Evolutionary conservation across 208 protist genomes (phyloP).

Genomic region (Entamoeba histolytica): DNA sequence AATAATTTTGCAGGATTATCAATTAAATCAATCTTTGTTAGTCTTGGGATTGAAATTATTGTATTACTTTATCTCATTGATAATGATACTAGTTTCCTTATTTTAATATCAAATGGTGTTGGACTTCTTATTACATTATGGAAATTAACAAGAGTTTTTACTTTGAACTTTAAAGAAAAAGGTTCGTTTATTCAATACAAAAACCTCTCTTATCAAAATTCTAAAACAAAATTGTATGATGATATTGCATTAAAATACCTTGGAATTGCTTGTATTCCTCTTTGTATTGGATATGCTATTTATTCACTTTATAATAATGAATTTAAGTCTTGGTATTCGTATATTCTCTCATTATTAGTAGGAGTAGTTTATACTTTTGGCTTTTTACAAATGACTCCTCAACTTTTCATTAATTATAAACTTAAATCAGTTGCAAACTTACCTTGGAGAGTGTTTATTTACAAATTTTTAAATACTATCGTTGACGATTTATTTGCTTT

Average conservation of each 20-base stretch:
- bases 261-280: not conserved
- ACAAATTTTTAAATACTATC: not conserved
- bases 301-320: slow-evolving; percentile 8
- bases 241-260: not conserved
- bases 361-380: slow-evolving; percentile 7
- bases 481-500: slow-evolving; percentile 3
- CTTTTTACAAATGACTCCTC: slow-evolving; percentile 15
- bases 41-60: not conserved
- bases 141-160: not conserved
- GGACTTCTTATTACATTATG: not conserved
- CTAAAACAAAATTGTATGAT: not conserved
- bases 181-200: not conserved
- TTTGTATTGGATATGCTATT: slow-evolving; percentile 9
- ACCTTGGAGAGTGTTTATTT: not conserved
- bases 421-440: slow-evolving; percentile 15
- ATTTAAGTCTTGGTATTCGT: slow-evolving; percentile 11
- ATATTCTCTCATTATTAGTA: not conserved
- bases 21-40: not conserved
- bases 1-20: not conserved
- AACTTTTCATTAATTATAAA: slow-evolving; percentile 27
- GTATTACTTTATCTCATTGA: slow-evolving; percentile 15
- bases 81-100: not conserved
- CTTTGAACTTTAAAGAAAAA: not conserved
- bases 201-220: not conserved
- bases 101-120: not conserved